Percentiles rank a stretch among this genome's conserved stretches.
Conservation (phyloP, 1,139 yeast species). For the Pichia sp. region DNA sequence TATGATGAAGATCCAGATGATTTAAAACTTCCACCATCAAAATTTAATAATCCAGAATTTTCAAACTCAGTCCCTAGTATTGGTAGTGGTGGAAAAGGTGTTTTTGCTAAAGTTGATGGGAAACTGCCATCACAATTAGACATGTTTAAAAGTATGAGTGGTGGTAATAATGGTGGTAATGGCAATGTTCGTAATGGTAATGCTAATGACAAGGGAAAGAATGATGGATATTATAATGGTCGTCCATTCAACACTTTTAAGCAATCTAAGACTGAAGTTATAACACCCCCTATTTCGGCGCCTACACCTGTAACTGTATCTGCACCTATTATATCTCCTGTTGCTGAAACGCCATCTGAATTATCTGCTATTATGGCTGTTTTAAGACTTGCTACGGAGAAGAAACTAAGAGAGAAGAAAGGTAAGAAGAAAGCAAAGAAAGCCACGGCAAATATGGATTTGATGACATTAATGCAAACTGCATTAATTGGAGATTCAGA, state of each 20-base stretch:
- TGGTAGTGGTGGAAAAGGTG: background rate
- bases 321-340: background rate
- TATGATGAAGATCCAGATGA: slow-evolving; percentile 5
- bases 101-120: background rate
- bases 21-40: slow-evolving; percentile 9
- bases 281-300: background rate
- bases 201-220: background rate
- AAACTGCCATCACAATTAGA: slow-evolving; percentile 4
- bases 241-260: slow-evolving; percentile 4
- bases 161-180: background rate
- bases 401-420: slow-evolving; percentile 5
- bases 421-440: slow-evolving; percentile 8
- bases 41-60: slow-evolving; percentile 1
- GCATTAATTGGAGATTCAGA: slow-evolving; percentile 5
- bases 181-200: background rate
- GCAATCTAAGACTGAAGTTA: background rate
- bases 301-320: background rate
- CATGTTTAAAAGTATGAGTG: background rate
- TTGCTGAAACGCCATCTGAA: slow-evolving; percentile 3
- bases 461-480: slow-evolving; percentile 6
- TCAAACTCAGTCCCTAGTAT: background rate
- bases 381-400: slow-evolving; percentile 5
- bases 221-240: slow-evolving; percentile 1
- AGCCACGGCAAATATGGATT: slow-evolving; percentile 3
- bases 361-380: slow-evolving; percentile 3